Percentiles rank a stretch among this genome's conserved stretches.
phyloP scores from a whole-genome alignment of 2,329 filamentous ascomycete genomes.

The Neofusicoccum cordaticola region DNA sequence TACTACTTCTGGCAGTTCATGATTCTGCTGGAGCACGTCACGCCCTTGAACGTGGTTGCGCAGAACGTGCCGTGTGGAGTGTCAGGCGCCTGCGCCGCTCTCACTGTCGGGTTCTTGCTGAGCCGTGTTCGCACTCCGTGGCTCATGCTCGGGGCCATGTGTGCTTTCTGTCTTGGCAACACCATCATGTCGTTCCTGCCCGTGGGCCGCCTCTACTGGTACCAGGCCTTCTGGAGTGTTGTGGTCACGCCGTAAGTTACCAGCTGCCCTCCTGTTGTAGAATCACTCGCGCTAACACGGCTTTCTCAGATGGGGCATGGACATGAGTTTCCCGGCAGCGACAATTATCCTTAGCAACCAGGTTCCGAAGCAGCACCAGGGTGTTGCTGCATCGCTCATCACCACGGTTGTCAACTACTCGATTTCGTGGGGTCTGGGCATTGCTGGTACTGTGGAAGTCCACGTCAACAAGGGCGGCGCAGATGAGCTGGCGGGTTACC shows the following conservation, averaged over 20 bases:
- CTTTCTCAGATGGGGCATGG: constrained; percentile 35
- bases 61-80: constrained; percentile 27
- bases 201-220: constrained; percentile 43
- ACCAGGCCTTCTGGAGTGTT: constrained; percentile 32
- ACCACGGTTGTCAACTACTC: constrained; percentile 45
- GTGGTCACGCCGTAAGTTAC: constrained; percentile 28
- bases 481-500: constrained; percentile 37
- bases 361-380: constrained; percentile 40
- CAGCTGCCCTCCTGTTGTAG: too few relatives aligned
- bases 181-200: constrained; percentile 42
- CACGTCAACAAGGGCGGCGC: constrained; percentile 36
- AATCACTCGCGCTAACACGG: neutral
- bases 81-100: constrained; percentile 32
- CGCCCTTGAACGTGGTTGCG: constrained; percentile 30
- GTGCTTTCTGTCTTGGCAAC: constrained; percentile 33
- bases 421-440: constrained; percentile 42
- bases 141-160: constrained; percentile 34
- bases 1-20: constrained; percentile 35
- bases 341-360: constrained; percentile 40
- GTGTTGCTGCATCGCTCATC: constrained; percentile 40
- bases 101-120: constrained; percentile 31
- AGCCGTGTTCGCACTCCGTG: constrained; percentile 27
- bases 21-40: constrained; percentile 24
- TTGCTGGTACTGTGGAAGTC: constrained; percentile 43
- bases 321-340: constrained; percentile 42